Conservation (phyloP, 2,329 filamentous ascomycete genomes). For the Cladosporium sp. region DNA sequence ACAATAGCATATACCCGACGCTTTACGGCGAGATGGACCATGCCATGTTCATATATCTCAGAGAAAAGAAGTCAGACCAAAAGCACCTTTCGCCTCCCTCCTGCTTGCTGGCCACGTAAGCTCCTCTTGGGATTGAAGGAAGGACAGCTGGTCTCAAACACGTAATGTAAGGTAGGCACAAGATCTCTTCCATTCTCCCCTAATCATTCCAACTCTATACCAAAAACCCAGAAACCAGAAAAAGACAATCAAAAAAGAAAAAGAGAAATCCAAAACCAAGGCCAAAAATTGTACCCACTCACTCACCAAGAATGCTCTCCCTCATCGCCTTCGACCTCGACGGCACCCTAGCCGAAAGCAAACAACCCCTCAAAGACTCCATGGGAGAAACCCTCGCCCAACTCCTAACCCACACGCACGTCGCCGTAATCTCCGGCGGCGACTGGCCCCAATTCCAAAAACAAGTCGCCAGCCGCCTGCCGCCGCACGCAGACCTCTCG, state of each 20-base stretch:
- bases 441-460: constrained; percentile 42
- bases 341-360: constrained; percentile 35
- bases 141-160: too few relatives aligned
- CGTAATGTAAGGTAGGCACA: too few relatives aligned
- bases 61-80: too few relatives aligned
- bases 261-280: too few relatives aligned
- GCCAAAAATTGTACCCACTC: background rate
- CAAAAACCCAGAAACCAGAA: background rate
- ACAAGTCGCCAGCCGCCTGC: constrained; percentile 37
- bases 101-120: too few relatives aligned
- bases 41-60: too few relatives aligned
- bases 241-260: too few relatives aligned
- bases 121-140: too few relatives aligned
- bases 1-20: too few relatives aligned
- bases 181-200: too few relatives aligned
- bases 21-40: too few relatives aligned
- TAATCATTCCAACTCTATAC: background rate
- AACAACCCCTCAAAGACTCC: constrained; percentile 31
- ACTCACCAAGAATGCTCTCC: constrained; percentile 27
- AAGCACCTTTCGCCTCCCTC: too few relatives aligned
- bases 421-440: constrained; percentile 39
- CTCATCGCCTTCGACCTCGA: constrained; percentile 38
- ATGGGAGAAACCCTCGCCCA: constrained; percentile 33
- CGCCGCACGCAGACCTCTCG: constrained; percentile 32
- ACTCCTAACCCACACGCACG: constrained; percentile 36